phyloP scores from a whole-genome alignment of 495 filamentous ascomycete genomes.

The Talaromyces trachyspermus region DNA sequence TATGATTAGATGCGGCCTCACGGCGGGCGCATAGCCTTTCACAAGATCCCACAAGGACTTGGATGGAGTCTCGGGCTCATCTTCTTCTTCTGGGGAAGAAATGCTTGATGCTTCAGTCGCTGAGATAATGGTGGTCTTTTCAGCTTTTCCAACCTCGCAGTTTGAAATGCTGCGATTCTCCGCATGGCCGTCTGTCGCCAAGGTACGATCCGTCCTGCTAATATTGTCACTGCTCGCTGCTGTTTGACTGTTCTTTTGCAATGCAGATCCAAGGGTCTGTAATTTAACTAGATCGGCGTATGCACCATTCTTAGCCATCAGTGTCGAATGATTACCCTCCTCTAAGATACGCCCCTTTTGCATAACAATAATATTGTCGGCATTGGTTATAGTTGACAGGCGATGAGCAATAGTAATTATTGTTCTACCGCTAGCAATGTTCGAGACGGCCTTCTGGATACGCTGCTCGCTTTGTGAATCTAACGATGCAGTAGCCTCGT shows the following conservation, averaged over 20 bases:
- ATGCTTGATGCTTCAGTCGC: slow-evolving; percentile 12
- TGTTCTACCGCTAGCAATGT: slow-evolving; percentile 37
- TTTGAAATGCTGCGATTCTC: slow-evolving; percentile 18
- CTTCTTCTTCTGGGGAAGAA: slow-evolving; percentile 18
- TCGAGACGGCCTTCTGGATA: slow-evolving; percentile 44
- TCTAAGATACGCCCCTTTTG: slow-evolving; percentile 48
- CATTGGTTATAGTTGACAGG: slow-evolving; percentile 44
- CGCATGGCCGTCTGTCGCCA: slow-evolving; percentile 15
- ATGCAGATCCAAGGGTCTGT: slow-evolving; percentile 27
- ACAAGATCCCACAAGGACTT: slow-evolving; percentile 26
- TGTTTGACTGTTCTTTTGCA: background rate
- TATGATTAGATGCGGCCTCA: slow-evolving; percentile 31
- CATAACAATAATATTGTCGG: slow-evolving; percentile 62
- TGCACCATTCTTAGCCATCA: slow-evolving; percentile 31
- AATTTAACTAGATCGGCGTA: slow-evolving; percentile 41
- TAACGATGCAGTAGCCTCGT: slow-evolving; percentile 65
- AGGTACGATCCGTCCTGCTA: slow-evolving; percentile 18
- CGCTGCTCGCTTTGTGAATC: slow-evolving; percentile 47
- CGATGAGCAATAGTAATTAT: slow-evolving; percentile 43
- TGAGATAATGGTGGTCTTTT: slow-evolving; percentile 14
- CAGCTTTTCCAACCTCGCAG: slow-evolving; percentile 8
- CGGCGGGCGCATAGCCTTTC: slow-evolving; percentile 24
- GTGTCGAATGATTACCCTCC: slow-evolving; percentile 41
- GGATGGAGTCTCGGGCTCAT: slow-evolving; percentile 16
- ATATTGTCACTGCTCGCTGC: slow-evolving; percentile 18